Percentiles rank a stretch among this genome's conserved stretches.
These are phyloP conservation scores for Stellera chamaejasme DNA, from an alignment of 345 rosid species.

Conservation along the genomic window DNA sequence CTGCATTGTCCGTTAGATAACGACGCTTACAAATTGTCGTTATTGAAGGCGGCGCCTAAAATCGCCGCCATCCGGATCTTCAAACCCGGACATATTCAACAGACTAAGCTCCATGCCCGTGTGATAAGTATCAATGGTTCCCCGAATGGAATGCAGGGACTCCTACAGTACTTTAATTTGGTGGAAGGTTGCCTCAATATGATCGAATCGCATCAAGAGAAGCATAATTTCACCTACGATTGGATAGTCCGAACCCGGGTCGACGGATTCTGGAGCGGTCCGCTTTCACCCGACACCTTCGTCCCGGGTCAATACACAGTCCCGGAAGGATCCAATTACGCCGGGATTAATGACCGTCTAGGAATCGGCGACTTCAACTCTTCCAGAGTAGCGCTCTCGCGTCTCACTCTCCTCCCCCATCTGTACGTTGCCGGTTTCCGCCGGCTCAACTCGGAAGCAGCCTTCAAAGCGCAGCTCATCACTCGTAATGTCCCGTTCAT, in stretches of 20 bases:
- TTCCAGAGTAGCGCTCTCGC: conserved; percentile 59
- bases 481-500: conserved; percentile 32
- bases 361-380: conserved; percentile 62
- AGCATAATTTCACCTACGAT: conserved; percentile 48
- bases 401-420: conserved; percentile 56
- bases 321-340: conserved; percentile 69
- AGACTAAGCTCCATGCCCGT: conserved; percentile 41
- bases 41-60: conserved; percentile 48
- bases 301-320: conserved; percentile 47
- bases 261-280: conserved; percentile 70
- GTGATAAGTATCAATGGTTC: conserved; percentile 62
- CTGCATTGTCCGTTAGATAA: conserved; percentile 53
- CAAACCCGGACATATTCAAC: conserved; percentile 28
- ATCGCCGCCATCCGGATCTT: conserved; percentile 65
- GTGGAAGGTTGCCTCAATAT: conserved; percentile 68
- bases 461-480: conserved; percentile 66
- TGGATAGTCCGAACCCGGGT: conserved; percentile 92
- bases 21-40: conserved; percentile 51
- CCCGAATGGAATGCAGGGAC: conserved; percentile 74
- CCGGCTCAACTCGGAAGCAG: conserved; percentile 66
- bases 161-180: conserved; percentile 63
- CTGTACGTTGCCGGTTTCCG: conserved; percentile 44
- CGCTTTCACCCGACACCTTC: conserved; percentile 44
- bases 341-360: conserved; percentile 82
- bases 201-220: conserved; percentile 43